Percentiles rank a stretch among this genome's conserved stretches.
These are phyloP conservation scores for Colletotrichum sp. DNA, from an alignment of 2,329 filamentous ascomycete species.

Conservation along the genomic window DNA sequence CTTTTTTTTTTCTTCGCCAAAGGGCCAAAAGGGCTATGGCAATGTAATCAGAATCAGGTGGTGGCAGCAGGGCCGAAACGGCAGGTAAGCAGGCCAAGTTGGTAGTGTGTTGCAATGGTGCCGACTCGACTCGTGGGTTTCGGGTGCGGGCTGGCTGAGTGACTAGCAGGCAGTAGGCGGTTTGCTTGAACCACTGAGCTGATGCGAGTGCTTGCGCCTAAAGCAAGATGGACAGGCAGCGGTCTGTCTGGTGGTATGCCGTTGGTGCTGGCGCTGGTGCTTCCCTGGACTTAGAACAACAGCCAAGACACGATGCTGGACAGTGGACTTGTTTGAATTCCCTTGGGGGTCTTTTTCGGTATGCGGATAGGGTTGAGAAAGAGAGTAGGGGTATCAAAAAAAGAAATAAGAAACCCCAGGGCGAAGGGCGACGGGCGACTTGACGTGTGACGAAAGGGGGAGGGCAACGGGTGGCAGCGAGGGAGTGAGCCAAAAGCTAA, in stretches of 20 bases:
- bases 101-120: constrained; percentile 6
- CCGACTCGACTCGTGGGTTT: constrained; percentile 15
- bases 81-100: not conserved
- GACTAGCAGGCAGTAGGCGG: not conserved
- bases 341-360: not conserved
- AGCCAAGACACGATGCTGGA: not conserved
- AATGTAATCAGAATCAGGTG: not conserved
- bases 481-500: not conserved
- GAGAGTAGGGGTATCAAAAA: not conserved
- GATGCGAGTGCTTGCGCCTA: not conserved
- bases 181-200: constrained; percentile 5
- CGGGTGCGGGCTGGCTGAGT: not conserved
- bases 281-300: not conserved
- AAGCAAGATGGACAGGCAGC: not conserved
- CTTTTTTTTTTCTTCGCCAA: not conserved
- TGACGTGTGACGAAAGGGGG: not conserved
- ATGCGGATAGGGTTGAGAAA: not conserved
- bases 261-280: not conserved
- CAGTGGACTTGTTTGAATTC: not conserved
- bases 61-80: not conserved
- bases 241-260: not conserved
- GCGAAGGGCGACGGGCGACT: not conserved
- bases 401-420: not conserved
- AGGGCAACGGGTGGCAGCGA: not conserved
- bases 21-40: not conserved